Conservation (phyloP, 768 basidiomycete species). For the Rhizopogon roseolus region DNA sequence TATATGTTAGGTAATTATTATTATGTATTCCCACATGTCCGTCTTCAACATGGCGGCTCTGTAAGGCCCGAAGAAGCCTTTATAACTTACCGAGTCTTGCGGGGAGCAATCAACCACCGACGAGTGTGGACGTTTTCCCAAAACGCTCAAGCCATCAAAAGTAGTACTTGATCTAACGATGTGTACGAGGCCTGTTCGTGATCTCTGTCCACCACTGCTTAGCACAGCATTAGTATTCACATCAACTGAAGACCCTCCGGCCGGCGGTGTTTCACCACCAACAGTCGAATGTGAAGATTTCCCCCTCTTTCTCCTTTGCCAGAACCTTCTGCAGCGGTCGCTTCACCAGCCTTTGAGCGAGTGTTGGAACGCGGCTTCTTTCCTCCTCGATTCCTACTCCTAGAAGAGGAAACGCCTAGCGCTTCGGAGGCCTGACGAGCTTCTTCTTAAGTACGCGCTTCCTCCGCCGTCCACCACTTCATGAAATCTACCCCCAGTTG, state of each 20-base stretch:
- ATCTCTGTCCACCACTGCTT: too few species aligned
- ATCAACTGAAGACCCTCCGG: background rate
- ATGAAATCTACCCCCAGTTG: slow-evolving; percentile 77
- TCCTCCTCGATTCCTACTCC: background rate
- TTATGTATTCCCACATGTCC: too few species aligned
- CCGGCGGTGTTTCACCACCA: background rate
- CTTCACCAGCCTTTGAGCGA: background rate
- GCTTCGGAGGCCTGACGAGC: background rate
- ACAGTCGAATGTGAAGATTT: background rate
- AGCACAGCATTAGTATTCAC: too few species aligned
- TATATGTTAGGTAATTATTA: too few species aligned
- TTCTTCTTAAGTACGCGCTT: slow-evolving; percentile 60
- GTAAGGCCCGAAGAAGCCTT: too few species aligned
- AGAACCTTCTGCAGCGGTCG: background rate
- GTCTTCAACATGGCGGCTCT: too few species aligned
- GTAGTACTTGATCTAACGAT: too few species aligned
- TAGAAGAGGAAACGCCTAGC: background rate
- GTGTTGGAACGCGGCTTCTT: background rate
- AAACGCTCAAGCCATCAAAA: too few species aligned
- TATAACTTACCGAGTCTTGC: too few species aligned
- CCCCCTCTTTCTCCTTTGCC: background rate
- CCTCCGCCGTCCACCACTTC: slow-evolving; percentile 87
- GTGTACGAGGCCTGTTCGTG: too few species aligned
- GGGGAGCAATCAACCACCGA: too few species aligned
- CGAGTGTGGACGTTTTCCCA: too few species aligned